Conservation (phyloP, 768 basidiomycete genomes). For the Galerina sulciceps region DNA sequence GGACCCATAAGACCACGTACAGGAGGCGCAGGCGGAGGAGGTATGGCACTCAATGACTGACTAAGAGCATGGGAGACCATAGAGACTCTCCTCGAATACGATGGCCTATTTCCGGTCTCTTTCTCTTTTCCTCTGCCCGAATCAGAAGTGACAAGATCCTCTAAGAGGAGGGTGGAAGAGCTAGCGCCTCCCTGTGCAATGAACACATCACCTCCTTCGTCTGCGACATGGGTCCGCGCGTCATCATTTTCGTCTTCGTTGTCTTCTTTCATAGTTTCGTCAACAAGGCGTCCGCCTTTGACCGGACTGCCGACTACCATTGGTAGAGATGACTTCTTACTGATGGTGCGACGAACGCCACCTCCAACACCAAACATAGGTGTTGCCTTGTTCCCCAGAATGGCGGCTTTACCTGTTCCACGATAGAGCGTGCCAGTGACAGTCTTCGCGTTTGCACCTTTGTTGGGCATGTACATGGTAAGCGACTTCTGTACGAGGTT, state of each 20-base stretch:
- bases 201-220: slow-evolving; percentile 19
- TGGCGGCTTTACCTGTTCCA: slow-evolving; percentile 8
- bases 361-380: slow-evolving; percentile 34
- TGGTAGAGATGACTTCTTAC: slow-evolving; percentile 50
- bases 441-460: slow-evolving; percentile 10
- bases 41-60: slow-evolving; percentile 59
- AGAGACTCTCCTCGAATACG: slow-evolving; percentile 59
- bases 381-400: slow-evolving; percentile 9
- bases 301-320: slow-evolving; percentile 54
- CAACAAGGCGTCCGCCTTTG: slow-evolving; percentile 37
- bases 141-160: slow-evolving; percentile 17
- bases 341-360: slow-evolving; percentile 33
- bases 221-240: not conserved
- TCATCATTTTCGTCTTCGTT: slow-evolving; percentile 17
- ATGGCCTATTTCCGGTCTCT: slow-evolving; percentile 19
- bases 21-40: slow-evolving; percentile 37
- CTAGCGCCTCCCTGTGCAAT: slow-evolving; percentile 16
- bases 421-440: slow-evolving; percentile 21
- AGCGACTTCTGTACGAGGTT: slow-evolving; percentile 31
- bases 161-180: slow-evolving; percentile 12
- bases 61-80: slow-evolving; percentile 64
- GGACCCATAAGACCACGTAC: slow-evolving; percentile 46
- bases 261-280: slow-evolving; percentile 23
- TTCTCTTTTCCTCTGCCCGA: slow-evolving; percentile 45
- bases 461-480: slow-evolving; percentile 27